Conservation (phyloP, 2,329 filamentous ascomycete species). For the Lachnum nothofagi region DNA sequence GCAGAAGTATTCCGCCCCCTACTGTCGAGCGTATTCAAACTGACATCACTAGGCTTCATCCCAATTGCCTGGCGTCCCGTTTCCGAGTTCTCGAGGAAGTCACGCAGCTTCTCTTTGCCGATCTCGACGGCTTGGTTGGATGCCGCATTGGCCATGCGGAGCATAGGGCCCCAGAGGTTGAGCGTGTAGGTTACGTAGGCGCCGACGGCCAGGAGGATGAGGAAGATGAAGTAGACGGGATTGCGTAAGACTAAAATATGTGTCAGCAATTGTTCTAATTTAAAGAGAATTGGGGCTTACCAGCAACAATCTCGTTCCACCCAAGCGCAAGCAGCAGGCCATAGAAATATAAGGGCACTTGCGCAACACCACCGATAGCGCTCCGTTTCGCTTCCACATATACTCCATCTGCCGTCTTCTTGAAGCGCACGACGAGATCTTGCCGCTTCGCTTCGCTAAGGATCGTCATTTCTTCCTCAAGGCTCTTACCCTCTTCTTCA, state of each 20-base stretch:
- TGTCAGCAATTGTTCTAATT: constrained; percentile 9
- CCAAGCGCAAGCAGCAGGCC: constrained; percentile 80
- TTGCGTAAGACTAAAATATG: constrained; percentile 72
- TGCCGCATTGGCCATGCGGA: constrained; percentile 90
- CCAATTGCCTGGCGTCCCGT: constrained; percentile 77
- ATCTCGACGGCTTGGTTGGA: constrained; percentile 82
- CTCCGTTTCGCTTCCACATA: constrained; percentile 97
- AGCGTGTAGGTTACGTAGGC: constrained; percentile 89
- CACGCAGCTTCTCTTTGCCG: constrained; percentile 82
- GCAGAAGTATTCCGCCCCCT: constrained; percentile 46
- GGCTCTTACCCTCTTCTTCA: constrained; percentile 86
- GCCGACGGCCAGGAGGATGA: constrained; percentile 69
- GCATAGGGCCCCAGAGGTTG: constrained; percentile 92
- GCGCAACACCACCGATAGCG: constrained; percentile 89
- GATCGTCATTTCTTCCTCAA: constrained; percentile 96
- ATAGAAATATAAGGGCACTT: constrained; percentile 94
- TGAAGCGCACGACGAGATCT: constrained; percentile 89
- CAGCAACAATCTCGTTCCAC: constrained; percentile 97
- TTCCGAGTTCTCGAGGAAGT: constrained; percentile 85
- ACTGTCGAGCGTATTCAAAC: constrained; percentile 57
- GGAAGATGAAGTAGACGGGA: constrained; percentile 83
- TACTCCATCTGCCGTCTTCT: constrained; percentile 95
- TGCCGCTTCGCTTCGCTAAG: constrained; percentile 84
- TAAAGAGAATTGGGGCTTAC: constrained; percentile 48
- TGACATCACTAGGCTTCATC: constrained; percentile 56